Conservation (phyloP, 1,139 yeast genomes). For the Zygosaccharomyces sapae region DNA sequence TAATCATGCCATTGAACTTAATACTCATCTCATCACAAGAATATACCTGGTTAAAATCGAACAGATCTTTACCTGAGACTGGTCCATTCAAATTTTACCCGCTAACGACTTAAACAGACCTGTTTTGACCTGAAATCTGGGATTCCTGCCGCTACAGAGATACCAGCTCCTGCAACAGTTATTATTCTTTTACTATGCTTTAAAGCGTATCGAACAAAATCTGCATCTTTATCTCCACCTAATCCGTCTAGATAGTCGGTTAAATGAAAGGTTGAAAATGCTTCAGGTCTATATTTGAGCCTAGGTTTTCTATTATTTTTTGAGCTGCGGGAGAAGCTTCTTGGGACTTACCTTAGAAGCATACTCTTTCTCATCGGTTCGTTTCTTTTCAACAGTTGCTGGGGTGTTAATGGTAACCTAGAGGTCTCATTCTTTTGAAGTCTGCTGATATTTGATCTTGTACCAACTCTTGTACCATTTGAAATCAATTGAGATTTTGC, state of each 20-base stretch:
- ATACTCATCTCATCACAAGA: slow-evolving; percentile 56
- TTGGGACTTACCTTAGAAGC: slow-evolving; percentile 19
- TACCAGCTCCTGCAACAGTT: slow-evolving; percentile 80
- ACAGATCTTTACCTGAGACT: slow-evolving; percentile 70
- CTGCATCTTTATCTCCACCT: slow-evolving; percentile 38
- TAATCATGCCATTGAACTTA: slow-evolving; percentile 70
- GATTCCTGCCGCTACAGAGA: slow-evolving; percentile 84
- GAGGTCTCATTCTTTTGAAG: background rate
- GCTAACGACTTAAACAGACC: slow-evolving; percentile 70
- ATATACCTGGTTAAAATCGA: slow-evolving; percentile 70
- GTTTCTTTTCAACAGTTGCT: slow-evolving; percentile 19
- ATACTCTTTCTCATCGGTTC: background rate
- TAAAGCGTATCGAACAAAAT: slow-evolving; percentile 44
- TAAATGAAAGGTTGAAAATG: slow-evolving; percentile 41
- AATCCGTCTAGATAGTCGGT: slow-evolving; percentile 31
- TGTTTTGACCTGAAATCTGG: slow-evolving; percentile 79
- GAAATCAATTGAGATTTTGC: background rate
- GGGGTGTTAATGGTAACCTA: slow-evolving; percentile 24
- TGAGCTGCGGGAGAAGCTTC: slow-evolving; percentile 22
- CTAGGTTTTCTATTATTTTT: slow-evolving; percentile 38
- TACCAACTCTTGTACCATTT: background rate
- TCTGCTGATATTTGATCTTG: background rate
- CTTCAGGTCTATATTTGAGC: slow-evolving; percentile 41
- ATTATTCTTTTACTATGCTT: slow-evolving; percentile 48
- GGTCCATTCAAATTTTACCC: slow-evolving; percentile 39